Base-by-base conservation (phyloP, 805 yeast genomes). In the Wickerhamiella hasegawae region DNA sequence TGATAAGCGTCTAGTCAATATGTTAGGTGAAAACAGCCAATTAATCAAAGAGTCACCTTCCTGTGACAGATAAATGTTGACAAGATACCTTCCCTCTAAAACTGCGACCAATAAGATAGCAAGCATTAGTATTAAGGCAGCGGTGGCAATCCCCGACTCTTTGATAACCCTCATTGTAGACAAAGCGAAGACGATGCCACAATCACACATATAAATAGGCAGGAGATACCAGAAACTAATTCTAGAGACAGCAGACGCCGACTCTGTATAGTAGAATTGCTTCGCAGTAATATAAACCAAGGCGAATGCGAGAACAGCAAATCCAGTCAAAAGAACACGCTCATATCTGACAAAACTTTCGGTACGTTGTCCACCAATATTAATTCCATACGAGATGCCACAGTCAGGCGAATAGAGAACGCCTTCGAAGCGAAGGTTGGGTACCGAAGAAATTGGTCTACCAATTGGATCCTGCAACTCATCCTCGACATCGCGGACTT, bases 401-500 rank as follows among this genome's bases (percentile, higher is more conserved):
- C 97, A 85, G 51, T 85, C 94, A 0, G 96, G 96, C 0, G 94
- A 82, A 48, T 80, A 84, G 15, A 82, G 40, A 11, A 82, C 42
- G 5, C 77, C 83, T 2, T 65, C 52, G 8, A 85, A 47, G 22
- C 57, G 58, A 14, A 85, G 43, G 0, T 54, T 47, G 0, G 95
- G 95, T 4, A 76, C 50, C 1, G 48, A 40, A 14, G 67, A 64
- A 12, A 74, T 66, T 2, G 95, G 95, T 40, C 79, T 60, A 0
- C 96, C 96, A n/a, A 68, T 50, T 1, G 95, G 96, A 41, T 66
- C 60, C 9, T 45, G 51, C 16, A 84, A 56, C 52, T 85, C 97
- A 25, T 71, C 66, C 45, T 85, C 95, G 21, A 85, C 71, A 32
- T 59, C 58, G 29, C 60, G 48, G 39, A 83, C 49, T 41, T 83